Conservation (phyloP, 306 rosid species). For the Glycine tomentella region DNA sequence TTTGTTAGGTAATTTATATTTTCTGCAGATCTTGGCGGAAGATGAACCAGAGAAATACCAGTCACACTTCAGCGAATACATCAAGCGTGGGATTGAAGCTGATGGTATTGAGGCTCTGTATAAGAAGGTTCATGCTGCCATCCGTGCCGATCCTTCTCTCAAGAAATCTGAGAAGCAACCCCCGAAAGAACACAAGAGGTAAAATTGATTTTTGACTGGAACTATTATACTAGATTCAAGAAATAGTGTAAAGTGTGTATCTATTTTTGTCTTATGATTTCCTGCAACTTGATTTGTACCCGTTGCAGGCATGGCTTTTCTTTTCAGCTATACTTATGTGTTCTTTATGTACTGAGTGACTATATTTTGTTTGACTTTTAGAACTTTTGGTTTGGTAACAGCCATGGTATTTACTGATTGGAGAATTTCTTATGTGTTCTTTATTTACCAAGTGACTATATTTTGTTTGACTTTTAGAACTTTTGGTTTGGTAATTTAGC, state of each 20-base stretch:
- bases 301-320: too few relatives aligned
- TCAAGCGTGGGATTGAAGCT: constrained; percentile 67
- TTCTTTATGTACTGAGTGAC: too few relatives aligned
- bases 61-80: constrained; percentile 74
- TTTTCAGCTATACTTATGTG: too few relatives aligned
- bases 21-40: constrained; percentile 62
- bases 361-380: background rate
- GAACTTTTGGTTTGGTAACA: constrained; percentile 1
- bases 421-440: too few relatives aligned
- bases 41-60: constrained; percentile 92
- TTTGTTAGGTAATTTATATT: background rate
- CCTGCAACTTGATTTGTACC: background rate
- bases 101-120: constrained; percentile 71
- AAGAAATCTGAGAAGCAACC: constrained; percentile 68
- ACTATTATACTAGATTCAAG: too few relatives aligned
- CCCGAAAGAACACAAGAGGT: constrained; percentile 80
- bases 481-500: too few relatives aligned
- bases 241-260: background rate
- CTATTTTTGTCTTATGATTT: background rate
- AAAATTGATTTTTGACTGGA: background rate
- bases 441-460: too few relatives aligned
- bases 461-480: too few relatives aligned
- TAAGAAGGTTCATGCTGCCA: constrained; percentile 90
- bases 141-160: constrained; percentile 64
- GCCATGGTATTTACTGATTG: too few relatives aligned